Base-by-base conservation (phyloP, 2,329 filamentous ascomycete genomes). In the Lachnellula cervina region DNA sequence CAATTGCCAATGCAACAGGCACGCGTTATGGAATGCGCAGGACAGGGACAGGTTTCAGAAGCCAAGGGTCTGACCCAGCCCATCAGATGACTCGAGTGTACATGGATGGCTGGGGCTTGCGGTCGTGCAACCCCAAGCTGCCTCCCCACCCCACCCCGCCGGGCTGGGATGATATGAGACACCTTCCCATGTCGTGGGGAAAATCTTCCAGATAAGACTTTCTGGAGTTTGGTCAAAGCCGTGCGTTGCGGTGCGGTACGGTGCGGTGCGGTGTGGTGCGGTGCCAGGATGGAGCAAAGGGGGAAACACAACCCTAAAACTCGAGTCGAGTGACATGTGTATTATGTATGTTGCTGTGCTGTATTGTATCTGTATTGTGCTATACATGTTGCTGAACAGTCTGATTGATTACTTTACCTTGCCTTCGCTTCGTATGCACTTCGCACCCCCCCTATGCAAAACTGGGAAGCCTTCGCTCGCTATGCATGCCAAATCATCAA, bases 41-140 rank as follows among this genome's bases (percentile, higher is more conserved):
- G 21, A 4, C 21, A 21, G n/a, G n/a, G n/a, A n/a, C n/a, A n/a
- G n/a, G n/a, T n/a, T n/a, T n/a, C n/a, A n/a, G n/a, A n/a, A 9
- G 25, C 25, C 25, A 28, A 9, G 25, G 8, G 8, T 28, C 25
- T 8, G 6, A 8, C 8, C 8, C 28, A 32, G 28, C 28, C 28
- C 28, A 58, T 59, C 59, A 59, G 49, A 54, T 59, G 59, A 61
- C 53, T 55, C 32, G 25, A 32, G 8, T 32, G 8, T 11, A 8
- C 28, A 11, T 32, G 28, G 8, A 52, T 28, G 25, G 13, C 47
- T 35, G 49, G 19, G 46, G 17, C 37, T 23, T 50, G n/a, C 38
- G 46, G 57, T 35, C 45, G 57, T 58, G 59, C n/a, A 13, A n/a
- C 19, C 21, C 19, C n/a, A 19, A 8, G 2, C 21, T 2, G 9